phyloP scores from a whole-genome alignment of 164 flowering plant species.

The Dillenia turbinata region DNA sequence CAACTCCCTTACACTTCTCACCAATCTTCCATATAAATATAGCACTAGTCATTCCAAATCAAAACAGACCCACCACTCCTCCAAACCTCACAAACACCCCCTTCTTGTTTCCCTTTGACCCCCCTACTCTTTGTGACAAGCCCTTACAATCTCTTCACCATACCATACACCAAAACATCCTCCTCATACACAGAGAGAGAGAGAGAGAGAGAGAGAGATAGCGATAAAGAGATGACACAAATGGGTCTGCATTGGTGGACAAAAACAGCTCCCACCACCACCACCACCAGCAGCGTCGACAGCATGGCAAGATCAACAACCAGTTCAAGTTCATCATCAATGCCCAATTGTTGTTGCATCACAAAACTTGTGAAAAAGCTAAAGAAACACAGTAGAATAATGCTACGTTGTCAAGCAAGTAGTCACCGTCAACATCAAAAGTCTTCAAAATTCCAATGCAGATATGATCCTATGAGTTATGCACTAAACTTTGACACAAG shows the following conservation, averaged over 20 bases:
- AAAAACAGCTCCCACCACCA: slow-evolving; percentile 17
- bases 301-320: slow-evolving; percentile 1
- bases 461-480: slow-evolving; percentile 60
- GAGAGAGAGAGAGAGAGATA: background rate
- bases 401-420: slow-evolving; percentile 7
- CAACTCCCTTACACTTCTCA: too few species aligned
- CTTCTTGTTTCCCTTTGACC: too few species aligned
- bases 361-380: slow-evolving; percentile 38
- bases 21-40: too few species aligned
- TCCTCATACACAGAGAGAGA: too few species aligned
- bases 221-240: slow-evolving; percentile 14
- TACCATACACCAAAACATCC: too few species aligned
- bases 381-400: slow-evolving; percentile 31
- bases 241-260: slow-evolving; percentile 30
- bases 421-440: slow-evolving; percentile 5
- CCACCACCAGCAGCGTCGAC: background rate
- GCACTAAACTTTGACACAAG: slow-evolving; percentile 54
- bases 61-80: too few species aligned
- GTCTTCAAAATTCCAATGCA: slow-evolving; percentile 32
- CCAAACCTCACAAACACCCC: too few species aligned
- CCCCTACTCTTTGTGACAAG: too few species aligned
- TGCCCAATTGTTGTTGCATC: slow-evolving; percentile 14
- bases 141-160: too few species aligned
- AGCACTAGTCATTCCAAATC: too few species aligned
- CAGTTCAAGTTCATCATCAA: background rate